Base-by-base conservation (phyloP, 1,284 basidiomycete species). In the Polyporus tsugae region DNA sequence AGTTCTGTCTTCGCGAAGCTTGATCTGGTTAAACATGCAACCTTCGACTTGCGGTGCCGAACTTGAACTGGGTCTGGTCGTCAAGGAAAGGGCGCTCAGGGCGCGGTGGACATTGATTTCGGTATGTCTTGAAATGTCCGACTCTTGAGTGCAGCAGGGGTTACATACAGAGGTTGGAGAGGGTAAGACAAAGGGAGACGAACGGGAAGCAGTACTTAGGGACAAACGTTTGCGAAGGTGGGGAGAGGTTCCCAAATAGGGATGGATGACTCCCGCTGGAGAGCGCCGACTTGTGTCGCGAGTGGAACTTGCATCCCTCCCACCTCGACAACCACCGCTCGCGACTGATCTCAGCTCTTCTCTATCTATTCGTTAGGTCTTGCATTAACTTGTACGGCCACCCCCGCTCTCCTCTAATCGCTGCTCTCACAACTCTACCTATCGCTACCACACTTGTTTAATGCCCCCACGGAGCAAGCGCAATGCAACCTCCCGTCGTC, bases 311-410 rank as follows among this genome's bases (percentile, higher is more conserved):
- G 4, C 17, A 11, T 19, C 25, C 33, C 38, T 33, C 60, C 62
- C 41, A 19, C 49, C 22, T 52, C 17, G n/a, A 39, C 44, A 4
- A 15, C 62, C 39, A 6, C 42, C 17, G 38, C 39, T 33, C 25
- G 44, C 29, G 11, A 59, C 57, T 10, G 13, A 22, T 22, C 38
- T 6, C 22, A 41, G 38, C 38, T 39, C 13, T 7, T 25, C 41
- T 60, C 39, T 59, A 53, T 68, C 65, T 69, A 64, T 67, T 46
- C 35, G 39, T 38, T 35, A 36, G 69, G 75, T 67, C 75, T 74
- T 75, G 75, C 76, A 77, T 76, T 76, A 60, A 67, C 74, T 76
- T 77, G 69, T 69, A 75, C 75, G 73, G 68, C 74, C 65, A 11
- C 60, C 35, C 35, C 29, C 60, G n/a, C 36, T 62, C 35, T 41